Evolutionary conservation across 176 grass and related monocot species (phyloP).

Genomic region (Phoenix roebelenii): DNA sequence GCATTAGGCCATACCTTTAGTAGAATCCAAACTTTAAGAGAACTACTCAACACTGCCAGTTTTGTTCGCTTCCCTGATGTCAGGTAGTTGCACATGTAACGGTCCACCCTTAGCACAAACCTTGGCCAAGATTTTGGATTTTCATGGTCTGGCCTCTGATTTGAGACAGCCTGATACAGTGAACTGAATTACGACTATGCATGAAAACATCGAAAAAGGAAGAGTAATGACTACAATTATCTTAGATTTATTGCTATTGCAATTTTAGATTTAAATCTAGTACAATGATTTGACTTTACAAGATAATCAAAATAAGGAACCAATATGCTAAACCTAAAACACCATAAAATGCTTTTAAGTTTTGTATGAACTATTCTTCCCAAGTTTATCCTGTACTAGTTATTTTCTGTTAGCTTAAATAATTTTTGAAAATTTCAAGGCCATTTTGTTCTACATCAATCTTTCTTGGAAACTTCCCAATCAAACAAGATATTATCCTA

Average conservation of each 20-base stretch:
- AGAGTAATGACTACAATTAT: constrained; percentile 1
- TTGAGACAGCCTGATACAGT: constrained; percentile 50
- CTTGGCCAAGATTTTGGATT: constrained; percentile 75
- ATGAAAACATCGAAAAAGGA: constrained; percentile 1
- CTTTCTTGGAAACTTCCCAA: too few species aligned
- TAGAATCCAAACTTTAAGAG: constrained; percentile 86
- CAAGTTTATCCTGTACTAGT: too few species aligned
- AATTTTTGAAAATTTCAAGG: too few species aligned
- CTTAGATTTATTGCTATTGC: background rate
- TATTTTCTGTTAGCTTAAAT: too few species aligned
- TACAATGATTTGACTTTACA: too few species aligned
- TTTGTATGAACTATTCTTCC: too few species aligned
- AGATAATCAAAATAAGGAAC: too few species aligned
- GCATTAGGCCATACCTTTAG: constrained; percentile 52
- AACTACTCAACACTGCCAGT: constrained; percentile 66
- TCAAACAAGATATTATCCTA: too few species aligned
- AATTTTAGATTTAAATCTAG: too few species aligned
- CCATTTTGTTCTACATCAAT: too few species aligned
- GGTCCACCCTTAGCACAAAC: constrained; percentile 65
- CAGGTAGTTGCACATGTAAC: constrained; percentile 72
- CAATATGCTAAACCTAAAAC: too few species aligned
- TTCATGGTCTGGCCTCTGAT: constrained; percentile 37
- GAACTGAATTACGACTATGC: constrained; percentile 24
- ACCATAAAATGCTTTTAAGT: too few species aligned
- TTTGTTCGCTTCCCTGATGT: constrained; percentile 74